Conservation (phyloP, 305 asterid genomes). For the Salvia sclarea region DNA sequence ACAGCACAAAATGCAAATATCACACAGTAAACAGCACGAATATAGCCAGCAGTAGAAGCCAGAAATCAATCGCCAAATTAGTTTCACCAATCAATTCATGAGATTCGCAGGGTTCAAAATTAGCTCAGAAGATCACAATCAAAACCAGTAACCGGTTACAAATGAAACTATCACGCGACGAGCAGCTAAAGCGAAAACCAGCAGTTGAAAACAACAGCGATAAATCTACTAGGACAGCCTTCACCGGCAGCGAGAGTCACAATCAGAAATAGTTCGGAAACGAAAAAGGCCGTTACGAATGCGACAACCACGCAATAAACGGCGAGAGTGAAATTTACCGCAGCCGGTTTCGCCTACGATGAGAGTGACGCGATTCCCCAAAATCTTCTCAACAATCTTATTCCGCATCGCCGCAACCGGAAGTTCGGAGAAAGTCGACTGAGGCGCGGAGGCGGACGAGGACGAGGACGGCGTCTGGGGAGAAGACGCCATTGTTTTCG, state of each 20-base stretch:
- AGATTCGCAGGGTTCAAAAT: slow-evolving; percentile 68
- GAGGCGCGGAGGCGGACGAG: slow-evolving; percentile 39
- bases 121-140: not conserved
- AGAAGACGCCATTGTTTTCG: slow-evolving; percentile 49
- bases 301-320: not conserved
- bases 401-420: slow-evolving; percentile 60
- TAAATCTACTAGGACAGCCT: not conserved
- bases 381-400: slow-evolving; percentile 71
- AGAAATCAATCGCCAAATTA: slow-evolving; percentile 55
- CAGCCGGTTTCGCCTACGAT: slow-evolving; percentile 95
- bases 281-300: not conserved
- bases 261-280: not conserved
- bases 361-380: slow-evolving; percentile 83
- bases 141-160: not conserved
- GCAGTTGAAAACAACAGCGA: not conserved
- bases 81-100: slow-evolving; percentile 79
- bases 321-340: slow-evolving; percentile 46
- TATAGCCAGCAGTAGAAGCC: not conserved
- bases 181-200: not conserved
- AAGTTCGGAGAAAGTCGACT: slow-evolving; percentile 50
- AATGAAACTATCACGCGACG: not conserved
- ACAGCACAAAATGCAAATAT: not conserved
- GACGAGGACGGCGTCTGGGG: slow-evolving; percentile 41
- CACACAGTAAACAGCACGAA: not conserved
- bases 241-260: not conserved